phyloP scores from a whole-genome alignment of 2,329 filamentous ascomycete genomes.

The Aspergillus transmontanensis region DNA sequence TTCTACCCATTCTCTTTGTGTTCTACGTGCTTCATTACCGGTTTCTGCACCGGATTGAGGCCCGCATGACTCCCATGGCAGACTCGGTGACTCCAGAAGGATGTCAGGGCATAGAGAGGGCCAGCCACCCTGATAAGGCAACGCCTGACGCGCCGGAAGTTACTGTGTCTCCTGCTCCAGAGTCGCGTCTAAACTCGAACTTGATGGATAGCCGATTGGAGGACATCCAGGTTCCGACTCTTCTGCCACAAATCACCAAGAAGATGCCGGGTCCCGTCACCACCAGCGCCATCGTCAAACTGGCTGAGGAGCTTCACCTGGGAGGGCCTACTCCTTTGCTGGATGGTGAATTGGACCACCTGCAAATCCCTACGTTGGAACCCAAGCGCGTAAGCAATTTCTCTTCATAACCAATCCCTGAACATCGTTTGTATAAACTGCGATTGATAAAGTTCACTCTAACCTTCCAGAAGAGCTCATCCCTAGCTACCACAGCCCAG shows the following conservation, averaged over 20 bases:
- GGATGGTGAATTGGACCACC: conserved; percentile 14
- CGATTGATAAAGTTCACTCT: neutral
- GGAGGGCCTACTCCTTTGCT: conserved; percentile 4
- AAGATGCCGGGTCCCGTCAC: neutral
- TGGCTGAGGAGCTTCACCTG: neutral
- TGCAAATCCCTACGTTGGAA: conserved; percentile 17
- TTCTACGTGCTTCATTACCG: conserved; percentile 1
- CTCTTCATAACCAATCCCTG: neutral
- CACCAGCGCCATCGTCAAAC: neutral
- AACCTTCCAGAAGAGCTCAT: neutral
- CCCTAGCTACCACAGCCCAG: neutral
- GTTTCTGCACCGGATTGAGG: neutral
- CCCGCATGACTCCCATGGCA: neutral
- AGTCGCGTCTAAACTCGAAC: neutral
- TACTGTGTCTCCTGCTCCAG: neutral
- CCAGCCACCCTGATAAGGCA: neutral
- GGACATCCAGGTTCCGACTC: conserved; percentile 18
- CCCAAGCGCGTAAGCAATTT: conserved; percentile 15
- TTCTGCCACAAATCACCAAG: conserved; percentile 13
- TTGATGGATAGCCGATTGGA: conserved; percentile 23
- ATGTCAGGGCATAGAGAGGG: neutral
- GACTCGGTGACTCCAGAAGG: neutral
- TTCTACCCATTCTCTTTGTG: neutral
- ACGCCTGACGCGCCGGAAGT: neutral
- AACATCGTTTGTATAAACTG: neutral